Base-by-base conservation (phyloP, 1,284 basidiomycete species). In the Tetrapyrgos nigripes region DNA sequence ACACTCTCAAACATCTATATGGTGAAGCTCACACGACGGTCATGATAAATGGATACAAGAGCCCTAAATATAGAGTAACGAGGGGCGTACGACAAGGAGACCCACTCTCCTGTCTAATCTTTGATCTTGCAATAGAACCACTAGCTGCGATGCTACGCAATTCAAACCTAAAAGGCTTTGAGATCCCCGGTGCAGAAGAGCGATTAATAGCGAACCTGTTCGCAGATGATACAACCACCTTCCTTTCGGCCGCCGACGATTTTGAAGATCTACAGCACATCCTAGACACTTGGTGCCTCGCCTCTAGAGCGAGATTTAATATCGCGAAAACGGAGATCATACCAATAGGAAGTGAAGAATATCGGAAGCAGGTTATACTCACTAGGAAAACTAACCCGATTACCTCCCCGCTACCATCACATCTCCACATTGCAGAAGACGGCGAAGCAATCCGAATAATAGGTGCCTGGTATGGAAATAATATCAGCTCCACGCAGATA, bases 251-350 rank as follows among this genome's bases (percentile, higher is more conserved):
- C 33, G 40, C 50, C 11, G 61, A 62, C 31, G 44, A 49, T 31
- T 62, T 35, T 19, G 33, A 29, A 17, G 35, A 47, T 10, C 55
- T 62, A 3, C 21, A 62, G 28, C 2, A 37, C 3, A 64, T 61
- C 10, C 51, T 68, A 5, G 24, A 55, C 0, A 59, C 58, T n/a
- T 77, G 71, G 72, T 79, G 76, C 52, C 29, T 29, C 9, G 73
- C 66, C 10, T 73, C 73, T 43, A 65, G 66, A 0, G 75, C 75
- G 1, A 74, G 73, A 47, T 78, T 77, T 56, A 78, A 77, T 50
- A 58, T 63, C 0, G 40, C 53, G 1, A 78, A 79, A 62, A 78
- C 73, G 2, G 67, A 64, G 50, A 58, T 72, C 1, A 58, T 75
- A 0, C 75, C 73, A 14, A 43, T 76, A 0, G 74, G 76, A 2